These are phyloP conservation scores for Mucor mucedo DNA, from an alignment of 371 early-diverging fungal species.

Conservation along the genomic window DNA sequence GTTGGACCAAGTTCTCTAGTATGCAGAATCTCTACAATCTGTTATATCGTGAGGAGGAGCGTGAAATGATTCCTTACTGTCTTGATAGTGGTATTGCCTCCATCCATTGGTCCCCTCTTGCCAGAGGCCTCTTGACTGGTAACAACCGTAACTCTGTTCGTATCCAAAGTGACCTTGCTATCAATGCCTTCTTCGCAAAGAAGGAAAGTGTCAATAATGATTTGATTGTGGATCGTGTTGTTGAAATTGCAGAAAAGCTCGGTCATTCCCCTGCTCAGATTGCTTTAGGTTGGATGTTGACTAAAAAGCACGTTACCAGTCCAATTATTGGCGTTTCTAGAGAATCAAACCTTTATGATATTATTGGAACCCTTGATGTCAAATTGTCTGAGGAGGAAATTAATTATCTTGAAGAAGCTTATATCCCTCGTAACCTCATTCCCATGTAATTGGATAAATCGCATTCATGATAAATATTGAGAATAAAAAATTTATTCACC, in stretches of 20 bases:
- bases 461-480: no score
- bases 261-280: conserved; percentile 24
- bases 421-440: conserved; percentile 24
- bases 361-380: conserved; percentile 34
- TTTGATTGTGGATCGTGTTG: conserved; percentile 17
- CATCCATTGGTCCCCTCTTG: conserved; percentile 50
- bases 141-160: conserved; percentile 15
- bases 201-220: conserved; percentile 17
- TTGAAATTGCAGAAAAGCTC: conserved; percentile 21
- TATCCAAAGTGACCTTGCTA: conserved; percentile 1
- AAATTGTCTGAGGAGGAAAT: conserved; percentile 48
- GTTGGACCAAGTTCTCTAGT: conserved; percentile 52
- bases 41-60: conserved; percentile 59
- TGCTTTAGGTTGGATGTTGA: conserved; percentile 56
- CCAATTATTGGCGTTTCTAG: conserved; percentile 50
- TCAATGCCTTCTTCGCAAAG: conserved; percentile 9
- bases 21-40: conserved; percentile 52
- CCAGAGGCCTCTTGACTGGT: conserved; percentile 27
- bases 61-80: conserved; percentile 55
- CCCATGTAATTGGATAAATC: conserved; percentile 5
- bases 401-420: conserved; percentile 33
- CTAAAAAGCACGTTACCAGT: conserved; percentile 42
- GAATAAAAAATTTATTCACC: no score
- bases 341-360: conserved; percentile 37
- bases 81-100: conserved; percentile 38